A percentile compares a stretch with the other conserved stretches of the same genome.
Evolutionary conservation across 441 rosid genomes (phyloP).

Genomic region (Aleurites moluccanus): DNA sequence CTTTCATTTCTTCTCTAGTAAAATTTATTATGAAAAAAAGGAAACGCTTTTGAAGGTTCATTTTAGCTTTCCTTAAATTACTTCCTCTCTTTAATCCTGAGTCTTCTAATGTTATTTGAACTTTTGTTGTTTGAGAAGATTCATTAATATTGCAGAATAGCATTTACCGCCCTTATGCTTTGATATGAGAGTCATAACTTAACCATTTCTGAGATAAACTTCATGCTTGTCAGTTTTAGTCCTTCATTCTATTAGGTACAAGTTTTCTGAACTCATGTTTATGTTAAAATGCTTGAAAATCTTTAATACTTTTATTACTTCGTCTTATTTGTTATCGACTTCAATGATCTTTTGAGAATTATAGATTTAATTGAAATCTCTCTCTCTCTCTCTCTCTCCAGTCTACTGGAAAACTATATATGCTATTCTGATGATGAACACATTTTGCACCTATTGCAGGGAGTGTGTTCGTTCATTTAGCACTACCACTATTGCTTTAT

Average conservation of each 20-base stretch:
- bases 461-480: slow-evolving; percentile 59
- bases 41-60: background rate
- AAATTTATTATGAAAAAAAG: background rate
- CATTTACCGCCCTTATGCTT: background rate
- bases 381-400: background rate
- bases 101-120: background rate
- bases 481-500: slow-evolving; percentile 46
- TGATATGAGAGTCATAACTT: background rate
- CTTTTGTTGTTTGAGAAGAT: background rate
- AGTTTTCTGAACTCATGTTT: background rate
- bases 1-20: background rate
- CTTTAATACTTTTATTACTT: background rate
- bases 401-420: background rate
- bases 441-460: slow-evolving; percentile 56
- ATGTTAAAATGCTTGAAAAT: background rate
- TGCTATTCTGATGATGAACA: slow-evolving; percentile 20
- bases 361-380: slow-evolving; percentile 6
- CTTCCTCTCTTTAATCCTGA: background rate
- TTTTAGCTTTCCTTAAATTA: background rate
- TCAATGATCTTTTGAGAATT: background rate
- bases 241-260: background rate
- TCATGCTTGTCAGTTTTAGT: background rate
- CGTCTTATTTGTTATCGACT: background rate
- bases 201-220: background rate
- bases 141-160: background rate